These are phyloP conservation scores for Streptanthus diversifolius DNA, from an alignment of 345 rosid species.

Conservation along the genomic window DNA sequence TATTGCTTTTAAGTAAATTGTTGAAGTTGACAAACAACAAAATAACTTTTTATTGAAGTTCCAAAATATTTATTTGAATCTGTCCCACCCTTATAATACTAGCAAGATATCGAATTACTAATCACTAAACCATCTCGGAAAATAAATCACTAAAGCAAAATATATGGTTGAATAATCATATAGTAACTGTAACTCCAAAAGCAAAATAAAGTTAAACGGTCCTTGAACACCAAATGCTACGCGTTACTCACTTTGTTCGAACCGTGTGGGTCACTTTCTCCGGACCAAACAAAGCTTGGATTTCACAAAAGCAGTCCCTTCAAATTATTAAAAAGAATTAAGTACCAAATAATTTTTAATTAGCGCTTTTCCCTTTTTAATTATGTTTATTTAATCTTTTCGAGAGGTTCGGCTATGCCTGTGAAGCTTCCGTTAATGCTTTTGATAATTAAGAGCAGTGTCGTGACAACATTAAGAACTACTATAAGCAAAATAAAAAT, in stretches of 20 bases:
- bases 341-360: neutral
- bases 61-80: too few relatives aligned
- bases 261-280: conserved; percentile 25
- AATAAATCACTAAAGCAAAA: neutral
- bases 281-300: conserved; percentile 15
- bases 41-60: too few relatives aligned
- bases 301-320: conserved; percentile 7
- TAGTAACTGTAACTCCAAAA: too few relatives aligned
- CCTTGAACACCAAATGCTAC: neutral
- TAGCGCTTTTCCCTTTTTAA: neutral
- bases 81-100: too few relatives aligned
- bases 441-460: neutral
- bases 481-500: too few relatives aligned
- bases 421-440: neutral
- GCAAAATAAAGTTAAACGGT: neutral
- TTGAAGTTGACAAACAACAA: neutral
- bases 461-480: too few relatives aligned
- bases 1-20: neutral
- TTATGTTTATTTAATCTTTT: neutral
- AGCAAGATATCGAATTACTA: neutral
- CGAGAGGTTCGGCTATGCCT: neutral
- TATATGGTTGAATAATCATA: neutral
- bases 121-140: neutral
- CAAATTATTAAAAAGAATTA: neutral
- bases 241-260: conserved; percentile 22